These are phyloP conservation scores for Cryphonectria parasitica DNA, from an alignment of 2,329 filamentous ascomycete species.

Conservation along the genomic window DNA sequence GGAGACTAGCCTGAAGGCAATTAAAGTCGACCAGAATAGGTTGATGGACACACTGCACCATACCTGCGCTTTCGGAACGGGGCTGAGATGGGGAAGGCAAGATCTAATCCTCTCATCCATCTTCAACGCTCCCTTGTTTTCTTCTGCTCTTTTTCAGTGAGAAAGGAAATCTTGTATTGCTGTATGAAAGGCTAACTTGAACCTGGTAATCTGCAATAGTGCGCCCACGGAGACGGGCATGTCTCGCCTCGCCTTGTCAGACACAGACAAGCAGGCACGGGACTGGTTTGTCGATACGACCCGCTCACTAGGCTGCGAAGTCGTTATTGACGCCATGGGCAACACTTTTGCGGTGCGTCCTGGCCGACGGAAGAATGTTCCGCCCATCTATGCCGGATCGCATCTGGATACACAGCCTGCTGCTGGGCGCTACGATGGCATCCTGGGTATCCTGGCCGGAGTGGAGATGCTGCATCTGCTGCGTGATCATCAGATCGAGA, in stretches of 20 bases:
- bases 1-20: conserved; percentile 20
- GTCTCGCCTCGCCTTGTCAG: conserved; percentile 72
- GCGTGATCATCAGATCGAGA: conserved; percentile 68
- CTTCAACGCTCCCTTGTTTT: neutral
- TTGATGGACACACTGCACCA: conserved; percentile 67
- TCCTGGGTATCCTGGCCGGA: conserved; percentile 73
- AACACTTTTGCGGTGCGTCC: conserved; percentile 78
- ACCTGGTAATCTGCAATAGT: conserved; percentile 37
- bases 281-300: conserved; percentile 75
- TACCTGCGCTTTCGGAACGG: conserved; percentile 69
- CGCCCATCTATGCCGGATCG: conserved; percentile 71
- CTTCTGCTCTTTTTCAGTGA: neutral
- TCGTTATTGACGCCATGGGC: conserved; percentile 75
- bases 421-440: conserved; percentile 76
- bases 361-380: conserved; percentile 59
- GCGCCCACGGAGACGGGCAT: conserved; percentile 71
- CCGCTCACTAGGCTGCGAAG: conserved; percentile 64
- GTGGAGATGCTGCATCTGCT: conserved; percentile 73
- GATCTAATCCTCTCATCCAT: conserved; percentile 32
- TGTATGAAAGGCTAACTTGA: conserved; percentile 27
- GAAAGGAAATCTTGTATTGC: neutral
- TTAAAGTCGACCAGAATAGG: conserved; percentile 62
- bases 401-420: conserved; percentile 69
- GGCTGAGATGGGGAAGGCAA: conserved; percentile 69
- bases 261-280: conserved; percentile 71